Evolutionary conservation across 2,329 filamentous ascomycete genomes (phyloP).

Genomic region (Corniculantispora saksenae): DNA sequence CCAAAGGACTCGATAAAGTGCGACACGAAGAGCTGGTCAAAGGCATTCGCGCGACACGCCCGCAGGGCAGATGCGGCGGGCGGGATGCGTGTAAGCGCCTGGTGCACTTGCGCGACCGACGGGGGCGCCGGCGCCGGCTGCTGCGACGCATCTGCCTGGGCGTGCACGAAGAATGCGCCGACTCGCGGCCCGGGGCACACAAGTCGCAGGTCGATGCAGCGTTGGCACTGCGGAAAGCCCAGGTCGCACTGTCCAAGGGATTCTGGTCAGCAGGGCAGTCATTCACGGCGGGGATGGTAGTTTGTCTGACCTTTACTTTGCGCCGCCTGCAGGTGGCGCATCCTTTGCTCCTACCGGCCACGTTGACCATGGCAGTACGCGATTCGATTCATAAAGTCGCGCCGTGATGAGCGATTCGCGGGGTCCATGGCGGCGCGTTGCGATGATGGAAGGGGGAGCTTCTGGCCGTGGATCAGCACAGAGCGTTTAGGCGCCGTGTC

Average conservation of each 20-base stretch:
- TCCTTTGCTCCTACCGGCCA: slow-evolving; percentile 14
- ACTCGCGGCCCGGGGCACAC: background rate
- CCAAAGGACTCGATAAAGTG: slow-evolving; percentile 15
- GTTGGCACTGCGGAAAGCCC: slow-evolving; percentile 7
- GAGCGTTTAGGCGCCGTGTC: background rate
- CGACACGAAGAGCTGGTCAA: slow-evolving; percentile 12
- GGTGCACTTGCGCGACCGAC: background rate
- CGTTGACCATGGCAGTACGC: slow-evolving; percentile 39
- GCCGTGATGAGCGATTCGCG: background rate
- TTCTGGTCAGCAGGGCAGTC: background rate
- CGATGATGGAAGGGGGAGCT: background rate
- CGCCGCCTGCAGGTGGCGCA: slow-evolving; percentile 1
- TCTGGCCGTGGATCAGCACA: background rate
- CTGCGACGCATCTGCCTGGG: background rate
- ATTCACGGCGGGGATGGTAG: background rate
- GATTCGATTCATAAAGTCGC: background rate
- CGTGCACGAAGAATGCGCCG: slow-evolving; percentile 15
- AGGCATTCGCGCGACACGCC: slow-evolving; percentile 6
- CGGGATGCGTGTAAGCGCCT: background rate
- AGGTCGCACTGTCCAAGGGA: slow-evolving; percentile 10
- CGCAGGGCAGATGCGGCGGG: background rate
- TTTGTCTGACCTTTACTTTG: slow-evolving; percentile 11
- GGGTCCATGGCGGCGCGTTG: background rate
- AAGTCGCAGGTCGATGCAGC: slow-evolving; percentile 1
- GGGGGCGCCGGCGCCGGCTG: background rate